Base-by-base conservation (phyloP, 345 rosid species). In the Boechera stricta region DNA sequence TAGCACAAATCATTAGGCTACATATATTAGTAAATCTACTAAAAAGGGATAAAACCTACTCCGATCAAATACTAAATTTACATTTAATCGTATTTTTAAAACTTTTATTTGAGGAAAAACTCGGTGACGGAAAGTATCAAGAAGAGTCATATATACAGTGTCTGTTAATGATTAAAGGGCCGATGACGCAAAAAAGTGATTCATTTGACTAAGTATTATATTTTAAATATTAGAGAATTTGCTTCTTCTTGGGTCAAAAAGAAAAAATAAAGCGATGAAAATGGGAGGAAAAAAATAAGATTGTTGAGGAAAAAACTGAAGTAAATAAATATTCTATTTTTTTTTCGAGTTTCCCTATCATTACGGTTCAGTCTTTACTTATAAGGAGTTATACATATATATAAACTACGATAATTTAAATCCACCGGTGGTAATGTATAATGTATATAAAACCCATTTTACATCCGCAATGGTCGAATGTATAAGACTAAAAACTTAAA, bases 231-330 rank as follows among this genome's bases (percentile, higher is more conserved):
- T 15, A 29, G 16, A 13, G 18, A 56, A 38, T 16, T 35, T 59
- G 28, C 41, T 4, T 35, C 64, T 11, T 59, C 44, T 39, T 3
- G 9, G 35, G 72, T 53, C 61, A 53, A 53, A 53, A 68, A 53
- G 60, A 24, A 35, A 36, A 51, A 52, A 7, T 24, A 51, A 67
- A 13, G 39, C 54, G 35, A 67, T 67, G 58, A 52, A 52, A 67
- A 67, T 4, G 48, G 7, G 33, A 51, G 59, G 7, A 6, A 7
- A 1, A 11, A 10, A 4, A 48, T 12, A 47, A 21, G 70, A 66
- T 33, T 49, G 45, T 33, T 51, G 47, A 51, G 12, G 32, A 32
- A 42, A 11, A 64, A 26, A 29, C 49, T 54, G 6, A 32, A 57
- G 21, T 21, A 21, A 21, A 21, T 45, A 45, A 45, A 10, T 42